These are phyloP conservation scores for Ceratocystis destructans DNA, from an alignment of 2,329 filamentous ascomycete species.

Conservation along the genomic window DNA sequence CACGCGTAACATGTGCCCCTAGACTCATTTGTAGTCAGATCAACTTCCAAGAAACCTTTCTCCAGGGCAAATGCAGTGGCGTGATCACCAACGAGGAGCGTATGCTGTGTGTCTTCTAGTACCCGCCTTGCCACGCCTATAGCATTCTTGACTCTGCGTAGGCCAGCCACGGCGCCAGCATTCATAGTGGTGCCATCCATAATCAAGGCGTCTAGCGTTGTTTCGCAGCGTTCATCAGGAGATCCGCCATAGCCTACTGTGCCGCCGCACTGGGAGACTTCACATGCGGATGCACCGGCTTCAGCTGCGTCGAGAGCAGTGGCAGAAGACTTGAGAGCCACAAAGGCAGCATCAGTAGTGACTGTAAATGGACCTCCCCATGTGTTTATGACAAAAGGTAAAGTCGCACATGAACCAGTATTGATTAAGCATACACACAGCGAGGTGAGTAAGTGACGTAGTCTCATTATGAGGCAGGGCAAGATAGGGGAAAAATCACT, in stretches of 20 bases:
- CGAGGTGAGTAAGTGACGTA: neutral
- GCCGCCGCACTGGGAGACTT: slow-evolving; percentile 39
- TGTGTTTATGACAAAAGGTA: slow-evolving; percentile 41
- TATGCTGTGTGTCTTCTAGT: slow-evolving; percentile 38
- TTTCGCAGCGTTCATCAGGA: slow-evolving; percentile 43
- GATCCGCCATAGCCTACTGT: slow-evolving; percentile 43
- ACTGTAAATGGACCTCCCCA: slow-evolving; percentile 40
- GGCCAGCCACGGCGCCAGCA: slow-evolving; percentile 38
- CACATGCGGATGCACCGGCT: slow-evolving; percentile 38
- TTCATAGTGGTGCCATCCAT: slow-evolving; percentile 43
- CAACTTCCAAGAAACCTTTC: slow-evolving; percentile 36
- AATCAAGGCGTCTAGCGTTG: slow-evolving; percentile 45
- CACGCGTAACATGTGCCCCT: slow-evolving; percentile 31
- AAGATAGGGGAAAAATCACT: no score
- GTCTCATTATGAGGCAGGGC: neutral
- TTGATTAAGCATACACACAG: neutral
- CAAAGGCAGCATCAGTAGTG: slow-evolving; percentile 39
- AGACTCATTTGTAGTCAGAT: slow-evolving; percentile 32
- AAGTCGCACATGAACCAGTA: neutral
- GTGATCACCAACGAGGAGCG: slow-evolving; percentile 38
- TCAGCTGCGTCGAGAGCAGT: slow-evolving; percentile 39
- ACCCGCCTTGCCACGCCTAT: slow-evolving; percentile 38
- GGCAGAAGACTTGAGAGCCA: slow-evolving; percentile 25
- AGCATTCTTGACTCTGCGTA: slow-evolving; percentile 36
- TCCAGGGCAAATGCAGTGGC: slow-evolving; percentile 40